Percentiles rank a stretch among this genome's conserved stretches.
phyloP scores from a whole-genome alignment of 768 basidiomycete genomes.

The Boletus speciosus region DNA sequence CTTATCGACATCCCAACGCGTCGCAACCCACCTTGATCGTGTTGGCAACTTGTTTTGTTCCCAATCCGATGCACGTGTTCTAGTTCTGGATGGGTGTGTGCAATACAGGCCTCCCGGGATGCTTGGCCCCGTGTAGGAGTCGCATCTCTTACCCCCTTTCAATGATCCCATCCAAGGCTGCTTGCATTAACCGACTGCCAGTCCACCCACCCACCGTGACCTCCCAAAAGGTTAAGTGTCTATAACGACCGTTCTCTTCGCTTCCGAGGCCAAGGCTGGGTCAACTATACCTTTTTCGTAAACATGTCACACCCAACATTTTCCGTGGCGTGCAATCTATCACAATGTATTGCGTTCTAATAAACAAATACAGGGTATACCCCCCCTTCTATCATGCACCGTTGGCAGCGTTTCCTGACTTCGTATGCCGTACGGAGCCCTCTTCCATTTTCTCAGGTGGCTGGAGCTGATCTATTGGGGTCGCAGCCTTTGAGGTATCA shows the following conservation, averaged over 20 bases:
- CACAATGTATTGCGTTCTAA: background rate
- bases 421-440: background rate
- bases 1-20: slow-evolving; percentile 3
- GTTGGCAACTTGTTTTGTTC: background rate
- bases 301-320: background rate
- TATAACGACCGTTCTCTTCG: background rate
- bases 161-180: background rate
- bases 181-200: background rate
- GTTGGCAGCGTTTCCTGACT: background rate
- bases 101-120: background rate
- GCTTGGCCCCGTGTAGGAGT: background rate
- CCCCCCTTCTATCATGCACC: background rate
- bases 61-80: background rate
- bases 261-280: background rate
- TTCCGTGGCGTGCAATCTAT: background rate
- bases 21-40: background rate
- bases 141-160: background rate
- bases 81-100: background rate
- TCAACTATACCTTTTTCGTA: slow-evolving; percentile 1
- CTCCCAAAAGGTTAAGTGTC: background rate
- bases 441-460: slow-evolving; percentile 8
- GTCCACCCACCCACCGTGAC: background rate
- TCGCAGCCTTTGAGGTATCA: background rate
- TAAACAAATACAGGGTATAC: background rate
- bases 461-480: background rate